Percentiles rank a stretch among this genome's conserved stretches.
These are phyloP conservation scores for Artemisia argyi DNA, from an alignment of 129 eudicot genomes.

Conservation along the genomic window DNA sequence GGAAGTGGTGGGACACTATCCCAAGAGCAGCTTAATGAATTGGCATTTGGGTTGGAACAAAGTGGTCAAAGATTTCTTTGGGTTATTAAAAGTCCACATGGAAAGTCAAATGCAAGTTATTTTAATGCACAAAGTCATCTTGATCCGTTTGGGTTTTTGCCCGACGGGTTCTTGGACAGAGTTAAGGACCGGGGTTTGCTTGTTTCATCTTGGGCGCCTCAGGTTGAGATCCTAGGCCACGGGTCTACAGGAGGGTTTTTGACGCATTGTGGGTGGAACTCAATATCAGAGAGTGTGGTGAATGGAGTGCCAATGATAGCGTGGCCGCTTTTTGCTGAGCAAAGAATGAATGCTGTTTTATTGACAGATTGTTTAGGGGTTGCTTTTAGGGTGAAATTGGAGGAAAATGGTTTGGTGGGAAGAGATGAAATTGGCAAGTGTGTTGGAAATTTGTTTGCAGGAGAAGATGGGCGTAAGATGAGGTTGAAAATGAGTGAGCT, in stretches of 20 bases:
- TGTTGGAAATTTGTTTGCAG: slow-evolving; percentile 28
- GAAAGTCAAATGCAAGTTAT: slow-evolving; percentile 30
- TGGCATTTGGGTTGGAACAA: slow-evolving; percentile 42
- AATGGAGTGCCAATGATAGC: slow-evolving; percentile 44
- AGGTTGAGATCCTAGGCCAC: slow-evolving; percentile 35
- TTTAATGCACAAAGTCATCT: slow-evolving; percentile 22
- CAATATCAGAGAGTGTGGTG: slow-evolving; percentile 34
- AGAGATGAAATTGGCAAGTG: slow-evolving; percentile 24
- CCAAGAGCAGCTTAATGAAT: slow-evolving; percentile 33
- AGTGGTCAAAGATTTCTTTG: slow-evolving; percentile 48
- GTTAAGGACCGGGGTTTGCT: slow-evolving; percentile 33
- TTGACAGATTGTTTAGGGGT: slow-evolving; percentile 27
- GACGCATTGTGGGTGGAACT: slow-evolving; percentile 50
- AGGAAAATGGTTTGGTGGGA: slow-evolving; percentile 42
- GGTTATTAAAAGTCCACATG: slow-evolving; percentile 42
- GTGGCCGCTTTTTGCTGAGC: slow-evolving; percentile 47
- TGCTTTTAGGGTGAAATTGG: slow-evolving; percentile 25
- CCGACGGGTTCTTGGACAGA: slow-evolving; percentile 36
- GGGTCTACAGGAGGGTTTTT: slow-evolving; percentile 38
- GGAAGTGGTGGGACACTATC: slow-evolving; percentile 63
- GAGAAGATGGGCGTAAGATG: slow-evolving; percentile 37
- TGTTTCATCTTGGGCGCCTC: slow-evolving; percentile 47
- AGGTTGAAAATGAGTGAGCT: slow-evolving; percentile 22
- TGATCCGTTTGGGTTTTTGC: slow-evolving; percentile 36
- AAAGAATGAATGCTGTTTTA: slow-evolving; percentile 33